A percentile compares a stretch with the other conserved stretches of the same genome.
These are phyloP conservation scores for Helichrysum umbraculigerum DNA, from an alignment of 129 eudicot genomes.

Conservation along the genomic window DNA sequence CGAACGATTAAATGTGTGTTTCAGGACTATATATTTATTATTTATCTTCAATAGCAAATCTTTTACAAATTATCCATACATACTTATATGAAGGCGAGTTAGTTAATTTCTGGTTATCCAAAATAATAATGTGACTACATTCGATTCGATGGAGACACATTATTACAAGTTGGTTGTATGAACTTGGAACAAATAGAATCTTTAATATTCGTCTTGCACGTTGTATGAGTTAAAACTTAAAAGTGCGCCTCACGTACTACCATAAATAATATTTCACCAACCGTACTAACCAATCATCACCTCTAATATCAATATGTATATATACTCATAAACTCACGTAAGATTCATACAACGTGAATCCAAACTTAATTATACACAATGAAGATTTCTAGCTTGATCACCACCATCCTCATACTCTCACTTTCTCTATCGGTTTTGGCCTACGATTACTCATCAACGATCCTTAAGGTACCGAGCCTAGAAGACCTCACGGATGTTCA, in stretches of 20 bases:
- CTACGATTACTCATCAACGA: conserved; percentile 17
- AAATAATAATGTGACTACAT: not conserved
- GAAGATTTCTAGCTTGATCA: conserved; percentile 31
- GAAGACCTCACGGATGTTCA: conserved; percentile 29
- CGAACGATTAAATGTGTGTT: too few relatives aligned
- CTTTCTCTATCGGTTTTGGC: conserved; percentile 21
- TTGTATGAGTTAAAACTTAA: conserved; percentile 11
- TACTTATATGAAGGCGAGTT: too few relatives aligned
- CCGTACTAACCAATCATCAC: conserved; percentile 5
- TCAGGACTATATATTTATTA: too few relatives aligned
- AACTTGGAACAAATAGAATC: conserved; percentile 27
- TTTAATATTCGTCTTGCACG: conserved; percentile 29
- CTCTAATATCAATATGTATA: not conserved
- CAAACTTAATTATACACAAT: conserved; percentile 19
- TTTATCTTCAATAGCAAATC: too few relatives aligned
- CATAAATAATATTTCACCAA: conserved; percentile 22
- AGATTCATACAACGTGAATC: not conserved
- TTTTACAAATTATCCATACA: too few relatives aligned
- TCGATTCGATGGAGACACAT: not conserved
- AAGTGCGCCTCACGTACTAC: conserved; percentile 43
- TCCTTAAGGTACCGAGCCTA: conserved; percentile 37
- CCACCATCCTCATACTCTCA: conserved; percentile 17
- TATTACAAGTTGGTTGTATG: conserved; percentile 24
- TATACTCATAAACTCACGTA: not conserved
- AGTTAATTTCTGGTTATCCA: too few relatives aligned